phyloP scores from a whole-genome alignment of 78 protist species.

The Ministeria vibrans region DNA sequence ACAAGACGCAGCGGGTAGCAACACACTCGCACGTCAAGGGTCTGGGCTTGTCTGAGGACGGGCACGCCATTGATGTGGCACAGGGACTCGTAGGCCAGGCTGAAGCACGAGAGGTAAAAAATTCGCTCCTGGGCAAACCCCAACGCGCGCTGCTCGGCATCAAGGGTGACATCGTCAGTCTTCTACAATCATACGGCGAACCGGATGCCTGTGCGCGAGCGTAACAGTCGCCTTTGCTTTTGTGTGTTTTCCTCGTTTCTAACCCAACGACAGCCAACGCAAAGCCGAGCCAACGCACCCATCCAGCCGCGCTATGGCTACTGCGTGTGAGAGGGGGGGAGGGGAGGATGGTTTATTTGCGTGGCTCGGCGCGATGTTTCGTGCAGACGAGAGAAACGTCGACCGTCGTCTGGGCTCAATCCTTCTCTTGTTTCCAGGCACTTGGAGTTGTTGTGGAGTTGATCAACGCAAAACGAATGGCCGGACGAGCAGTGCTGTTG shows the following conservation, averaged over 20 bases:
- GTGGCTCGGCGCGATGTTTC: background rate
- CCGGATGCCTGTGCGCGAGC: background rate
- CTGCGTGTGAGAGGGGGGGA: too few relatives aligned
- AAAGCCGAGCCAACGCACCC: too few relatives aligned
- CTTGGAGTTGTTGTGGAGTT: conserved; percentile 95
- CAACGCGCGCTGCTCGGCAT: background rate
- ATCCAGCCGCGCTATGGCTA: too few relatives aligned
- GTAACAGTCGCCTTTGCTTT: background rate
- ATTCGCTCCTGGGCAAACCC: background rate
- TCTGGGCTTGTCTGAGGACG: conserved; percentile 87
- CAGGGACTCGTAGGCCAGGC: conserved; percentile 98
- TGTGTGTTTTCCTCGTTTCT: background rate
- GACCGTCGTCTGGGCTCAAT: background rate
- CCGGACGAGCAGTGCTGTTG: conserved; percentile 97
- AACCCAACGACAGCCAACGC: background rate
- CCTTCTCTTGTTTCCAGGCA: conserved; percentile 60
- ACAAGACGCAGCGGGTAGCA: conserved; percentile 81
- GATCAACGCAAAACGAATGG: conserved; percentile 95
- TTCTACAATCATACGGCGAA: background rate
- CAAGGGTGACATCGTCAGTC: background rate
- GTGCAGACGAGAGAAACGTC: background rate
- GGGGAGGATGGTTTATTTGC: too few relatives aligned
- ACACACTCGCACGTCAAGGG: conserved; percentile 97
- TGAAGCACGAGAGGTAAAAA: conserved; percentile 95
- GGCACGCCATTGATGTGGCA: conserved; percentile 64